These are phyloP conservation scores for Puccinia horiana DNA, from an alignment of 1,284 basidiomycete genomes.

Conservation along the genomic window DNA sequence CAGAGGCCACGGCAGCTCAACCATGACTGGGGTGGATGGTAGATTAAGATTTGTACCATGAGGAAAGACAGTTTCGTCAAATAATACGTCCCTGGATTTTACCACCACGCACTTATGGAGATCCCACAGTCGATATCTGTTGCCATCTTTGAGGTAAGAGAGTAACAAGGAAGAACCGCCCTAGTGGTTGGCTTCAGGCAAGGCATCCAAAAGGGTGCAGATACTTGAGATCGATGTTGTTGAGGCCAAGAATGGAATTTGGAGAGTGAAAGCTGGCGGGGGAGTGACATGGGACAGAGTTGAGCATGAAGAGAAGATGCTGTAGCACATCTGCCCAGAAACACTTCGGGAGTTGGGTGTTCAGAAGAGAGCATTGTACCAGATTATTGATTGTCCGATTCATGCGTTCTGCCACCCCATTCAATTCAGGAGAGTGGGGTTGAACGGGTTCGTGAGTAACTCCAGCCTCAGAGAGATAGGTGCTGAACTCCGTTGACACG, in stretches of 20 bases:
- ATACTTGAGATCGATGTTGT: too few relatives aligned
- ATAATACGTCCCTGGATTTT: not conserved
- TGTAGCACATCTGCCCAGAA: constrained; percentile 18
- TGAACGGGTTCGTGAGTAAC: constrained; percentile 40
- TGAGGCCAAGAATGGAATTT: not conserved
- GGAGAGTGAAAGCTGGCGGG: not conserved
- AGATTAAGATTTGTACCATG: not conserved
- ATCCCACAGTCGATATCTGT: constrained; percentile 17
- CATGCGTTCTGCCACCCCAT: constrained; percentile 12
- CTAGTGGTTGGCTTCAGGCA: not conserved
- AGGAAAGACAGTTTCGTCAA: too few relatives aligned
- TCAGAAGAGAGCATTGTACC: not conserved
- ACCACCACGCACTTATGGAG: not conserved
- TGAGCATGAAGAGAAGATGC: not conserved
- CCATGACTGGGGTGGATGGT: not conserved
- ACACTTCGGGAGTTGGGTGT: not conserved
- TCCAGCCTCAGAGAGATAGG: constrained; percentile 24
- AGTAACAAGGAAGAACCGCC: not conserved
- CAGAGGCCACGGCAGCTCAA: not conserved
- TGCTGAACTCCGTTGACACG: not conserved
- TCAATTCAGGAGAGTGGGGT: constrained; percentile 48
- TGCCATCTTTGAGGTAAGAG: constrained; percentile 14
- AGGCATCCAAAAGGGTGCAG: constrained; percentile 30
- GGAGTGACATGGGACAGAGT: not conserved
- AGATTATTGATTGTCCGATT: constrained; percentile 5